Evolutionary conservation across 352 stramenopile species (phyloP).

Genomic region (Phytophthora gonapodyides): DNA sequence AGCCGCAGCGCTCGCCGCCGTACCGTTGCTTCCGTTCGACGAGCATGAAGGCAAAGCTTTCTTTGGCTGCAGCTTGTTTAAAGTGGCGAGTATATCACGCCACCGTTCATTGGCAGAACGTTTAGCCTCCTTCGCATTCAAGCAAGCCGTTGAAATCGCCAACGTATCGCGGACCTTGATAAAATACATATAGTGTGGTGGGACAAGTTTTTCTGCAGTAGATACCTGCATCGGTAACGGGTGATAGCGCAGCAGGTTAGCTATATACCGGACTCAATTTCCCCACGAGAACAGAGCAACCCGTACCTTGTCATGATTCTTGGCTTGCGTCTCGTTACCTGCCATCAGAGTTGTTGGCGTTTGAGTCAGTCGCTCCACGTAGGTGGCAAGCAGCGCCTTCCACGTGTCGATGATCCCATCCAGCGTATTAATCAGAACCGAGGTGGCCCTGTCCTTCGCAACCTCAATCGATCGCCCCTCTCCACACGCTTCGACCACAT

Average conservation of each 20-base stretch:
- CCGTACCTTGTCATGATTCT: slow-evolving; percentile 41
- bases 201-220: slow-evolving; percentile 41
- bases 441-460: slow-evolving; percentile 37
- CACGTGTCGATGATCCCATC: slow-evolving; percentile 55
- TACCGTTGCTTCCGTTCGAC: slow-evolving; percentile 13
- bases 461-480: slow-evolving; percentile 38
- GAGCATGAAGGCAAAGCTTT: slow-evolving; percentile 4
- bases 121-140: slow-evolving; percentile 78
- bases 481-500: slow-evolving; percentile 34
- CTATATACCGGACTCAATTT: too few relatives aligned
- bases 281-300: background rate
- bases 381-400: slow-evolving; percentile 50
- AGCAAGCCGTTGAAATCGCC: slow-evolving; percentile 59
- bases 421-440: slow-evolving; percentile 41
- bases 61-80: slow-evolving; percentile 34
- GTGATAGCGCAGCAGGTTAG: background rate
- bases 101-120: slow-evolving; percentile 73
- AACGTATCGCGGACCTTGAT: slow-evolving; percentile 51
- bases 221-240: slow-evolving; percentile 25
- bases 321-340: slow-evolving; percentile 64
- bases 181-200: slow-evolving; percentile 53
- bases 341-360: slow-evolving; percentile 66
- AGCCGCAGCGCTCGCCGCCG: slow-evolving; percentile 2
- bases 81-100: slow-evolving; percentile 59
- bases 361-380: slow-evolving; percentile 46